These are phyloP conservation scores for Aspergillus bombycis DNA, from an alignment of 2,329 filamentous ascomycete species.

Conservation along the genomic window DNA sequence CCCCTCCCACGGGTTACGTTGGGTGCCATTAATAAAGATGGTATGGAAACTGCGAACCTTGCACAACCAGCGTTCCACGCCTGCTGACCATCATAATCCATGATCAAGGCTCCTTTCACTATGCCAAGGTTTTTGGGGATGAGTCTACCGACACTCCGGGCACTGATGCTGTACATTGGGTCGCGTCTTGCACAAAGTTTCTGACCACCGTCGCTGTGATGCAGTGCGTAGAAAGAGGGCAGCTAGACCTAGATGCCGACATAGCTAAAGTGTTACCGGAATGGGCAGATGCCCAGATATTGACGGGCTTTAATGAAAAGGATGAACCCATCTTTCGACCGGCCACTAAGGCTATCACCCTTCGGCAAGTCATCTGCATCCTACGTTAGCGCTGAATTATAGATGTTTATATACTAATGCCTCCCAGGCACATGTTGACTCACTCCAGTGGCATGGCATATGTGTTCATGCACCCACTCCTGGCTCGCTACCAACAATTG, in stretches of 20 bases:
- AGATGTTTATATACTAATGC: not conserved
- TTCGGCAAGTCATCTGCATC: not conserved
- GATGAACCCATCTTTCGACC: not conserved
- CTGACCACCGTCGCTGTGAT: constrained; percentile 55
- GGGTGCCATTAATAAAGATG: not conserved
- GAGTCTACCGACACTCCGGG: not conserved
- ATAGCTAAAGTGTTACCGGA: constrained; percentile 50
- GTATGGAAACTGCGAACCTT: not conserved
- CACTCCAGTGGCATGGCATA: not conserved
- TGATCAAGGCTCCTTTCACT: not conserved
- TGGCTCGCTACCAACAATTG: not conserved
- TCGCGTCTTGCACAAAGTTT: constrained; percentile 40
- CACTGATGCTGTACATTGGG: not conserved
- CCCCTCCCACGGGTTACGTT: constrained; percentile 2
- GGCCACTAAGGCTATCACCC: not conserved
- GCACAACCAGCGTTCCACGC: not conserved
- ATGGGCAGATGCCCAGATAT: constrained; percentile 49
- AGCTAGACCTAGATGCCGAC: constrained; percentile 50
- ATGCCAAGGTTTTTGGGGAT: not conserved
- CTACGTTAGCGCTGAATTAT: not conserved
- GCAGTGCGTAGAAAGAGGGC: constrained; percentile 57
- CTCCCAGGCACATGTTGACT: not conserved
- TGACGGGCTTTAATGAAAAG: constrained; percentile 49
- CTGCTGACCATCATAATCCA: not conserved
- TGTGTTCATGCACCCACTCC: not conserved